Percentiles rank a stretch among this genome's conserved stretches.
Evolutionary conservation across 176 grass and related monocot genomes (phyloP).

Genomic region (Rhipidocladum racemiflorum): DNA sequence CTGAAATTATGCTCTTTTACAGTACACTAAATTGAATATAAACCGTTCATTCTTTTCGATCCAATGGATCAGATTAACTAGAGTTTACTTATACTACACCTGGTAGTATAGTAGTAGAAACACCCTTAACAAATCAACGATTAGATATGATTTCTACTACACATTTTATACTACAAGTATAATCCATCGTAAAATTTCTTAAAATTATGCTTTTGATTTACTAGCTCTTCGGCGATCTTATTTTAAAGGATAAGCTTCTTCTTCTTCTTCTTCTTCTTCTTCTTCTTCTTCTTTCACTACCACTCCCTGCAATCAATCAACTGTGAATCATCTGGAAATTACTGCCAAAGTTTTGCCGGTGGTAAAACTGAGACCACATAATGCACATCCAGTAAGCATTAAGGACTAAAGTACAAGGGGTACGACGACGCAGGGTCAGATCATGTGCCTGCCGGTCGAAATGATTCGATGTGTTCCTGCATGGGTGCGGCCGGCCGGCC

Average conservation of each 20-base stretch:
- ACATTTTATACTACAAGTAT: too few relatives aligned
- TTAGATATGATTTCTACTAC: too few relatives aligned
- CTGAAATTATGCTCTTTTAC: neutral
- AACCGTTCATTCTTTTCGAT: too few relatives aligned
- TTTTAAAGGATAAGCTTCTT: neutral
- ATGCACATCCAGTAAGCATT: neutral
- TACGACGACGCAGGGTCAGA: neutral
- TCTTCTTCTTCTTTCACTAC: neutral
- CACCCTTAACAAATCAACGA: too few relatives aligned
- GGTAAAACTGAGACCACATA: neutral
- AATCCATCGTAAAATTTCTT: too few relatives aligned
- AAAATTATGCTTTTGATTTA: neutral
- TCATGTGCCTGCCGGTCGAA: constrained; percentile 29
- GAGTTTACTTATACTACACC: too few relatives aligned
- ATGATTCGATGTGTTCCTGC: constrained; percentile 36
- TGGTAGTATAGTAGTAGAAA: too few relatives aligned
- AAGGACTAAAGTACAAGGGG: constrained; percentile 8
- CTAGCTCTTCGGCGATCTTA: neutral
- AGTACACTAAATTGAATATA: too few relatives aligned
- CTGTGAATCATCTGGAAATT: neutral
- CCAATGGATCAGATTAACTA: too few relatives aligned
- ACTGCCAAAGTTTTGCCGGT: neutral
- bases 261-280: neutral
- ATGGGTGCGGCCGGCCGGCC: neutral
- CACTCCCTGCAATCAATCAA: neutral